Base-by-base conservation (phyloP, 2,329 filamentous ascomycete genomes). In the Colletotrichum chlorophyti region DNA sequence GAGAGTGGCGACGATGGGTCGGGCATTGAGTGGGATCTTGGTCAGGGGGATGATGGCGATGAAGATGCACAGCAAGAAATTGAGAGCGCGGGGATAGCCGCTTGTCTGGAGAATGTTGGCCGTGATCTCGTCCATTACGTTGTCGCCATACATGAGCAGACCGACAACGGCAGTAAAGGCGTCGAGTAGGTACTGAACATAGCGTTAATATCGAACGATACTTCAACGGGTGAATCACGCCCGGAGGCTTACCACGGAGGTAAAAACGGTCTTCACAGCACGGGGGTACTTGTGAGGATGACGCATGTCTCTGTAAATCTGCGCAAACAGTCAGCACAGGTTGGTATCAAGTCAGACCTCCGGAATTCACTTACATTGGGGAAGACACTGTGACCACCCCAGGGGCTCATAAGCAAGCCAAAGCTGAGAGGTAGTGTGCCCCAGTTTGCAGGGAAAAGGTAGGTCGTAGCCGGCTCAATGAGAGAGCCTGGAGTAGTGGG, bases 41-140 rank as follows among this genome's bases (percentile, higher is more conserved):
- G 94, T 97, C 48, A 99, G 79, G 1, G 94, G 95, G 63, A 98
- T 97, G 69, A 97, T 93, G 68, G 90, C 90, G 65, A 98, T 91
- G 72, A 93, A 94, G 61, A 91, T 79, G 63, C 92, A 92, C 72
- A 97, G 90, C 64, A 94, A 79, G 42, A 94, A 76, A n/a, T 87
- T 91, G 35, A 96, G 74, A 1, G 79, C 81, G 11, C 83, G 77
- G 1, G 94, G 91, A 70, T 96, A 97, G 51, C 88, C 89, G 6
- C 82, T 74, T 1, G 86, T 89, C 49, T 83, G 79, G 64, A 98
- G 84, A 60, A 99, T 89, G 74, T 97, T 98, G 68, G 90, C 89
- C 0, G 95, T 97, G 70, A 98, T 88, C 72, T 96, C 92, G 63
- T 97, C 93, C 54, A 83, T 84, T 51, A 97, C 91, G n/a, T 79